phyloP scores from a whole-genome alignment of 495 filamentous ascomycete species.

The Aspergillus bridgeri region DNA sequence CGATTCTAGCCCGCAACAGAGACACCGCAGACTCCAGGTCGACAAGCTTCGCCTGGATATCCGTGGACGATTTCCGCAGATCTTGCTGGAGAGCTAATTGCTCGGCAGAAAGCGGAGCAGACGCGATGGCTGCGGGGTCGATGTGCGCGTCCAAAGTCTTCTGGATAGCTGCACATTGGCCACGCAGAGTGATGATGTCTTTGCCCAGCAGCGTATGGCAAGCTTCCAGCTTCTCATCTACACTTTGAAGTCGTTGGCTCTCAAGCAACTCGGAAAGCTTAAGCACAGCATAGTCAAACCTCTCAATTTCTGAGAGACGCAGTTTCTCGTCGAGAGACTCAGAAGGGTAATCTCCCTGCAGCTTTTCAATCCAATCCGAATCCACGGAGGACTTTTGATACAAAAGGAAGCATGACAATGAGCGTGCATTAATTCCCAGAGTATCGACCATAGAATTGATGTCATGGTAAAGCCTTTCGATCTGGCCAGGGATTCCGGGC shows the following conservation, averaged over 20 bases:
- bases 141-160: conserved; percentile 68
- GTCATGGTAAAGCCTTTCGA: conserved; percentile 84
- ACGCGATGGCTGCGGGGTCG: conserved; percentile 54
- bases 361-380: conserved; percentile 42
- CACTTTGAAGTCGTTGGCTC: conserved; percentile 58
- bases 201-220: conserved; percentile 57
- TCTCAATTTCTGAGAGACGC: conserved; percentile 65
- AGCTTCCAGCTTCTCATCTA: conserved; percentile 58
- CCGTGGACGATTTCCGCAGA: conserved; percentile 64
- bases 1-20: conserved; percentile 75
- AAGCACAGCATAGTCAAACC: conserved; percentile 56
- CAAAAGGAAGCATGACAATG: conserved; percentile 66
- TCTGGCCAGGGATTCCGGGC: conserved; percentile 66
- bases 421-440: conserved; percentile 79
- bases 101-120: conserved; percentile 75
- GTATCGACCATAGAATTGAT: conserved; percentile 97
- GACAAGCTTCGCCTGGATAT: conserved; percentile 67
- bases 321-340: conserved; percentile 58
- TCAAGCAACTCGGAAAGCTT: conserved; percentile 57
- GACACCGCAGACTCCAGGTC: conserved; percentile 80
- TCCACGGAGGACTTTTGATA: conserved; percentile 53
- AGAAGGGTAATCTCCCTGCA: conserved; percentile 40
- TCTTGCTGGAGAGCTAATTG: conserved; percentile 79
- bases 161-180: conserved; percentile 68
- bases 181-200: conserved; percentile 63